A percentile compares a stretch with the other conserved stretches of the same genome.
These are phyloP conservation scores for Piper longum DNA, from an alignment of 164 flowering plant species.

Conservation along the genomic window DNA sequence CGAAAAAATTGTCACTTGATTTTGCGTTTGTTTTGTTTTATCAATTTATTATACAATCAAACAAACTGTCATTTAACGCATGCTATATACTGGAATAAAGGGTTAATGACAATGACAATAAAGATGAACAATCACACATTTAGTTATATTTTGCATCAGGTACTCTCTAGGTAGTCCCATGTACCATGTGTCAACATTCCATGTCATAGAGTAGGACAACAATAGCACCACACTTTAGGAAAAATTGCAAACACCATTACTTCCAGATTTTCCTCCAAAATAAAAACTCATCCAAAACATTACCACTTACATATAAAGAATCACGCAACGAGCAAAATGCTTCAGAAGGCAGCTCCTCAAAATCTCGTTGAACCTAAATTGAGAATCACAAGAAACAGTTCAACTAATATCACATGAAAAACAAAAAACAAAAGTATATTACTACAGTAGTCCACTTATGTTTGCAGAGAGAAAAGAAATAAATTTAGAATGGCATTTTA, in stretches of 20 bases:
- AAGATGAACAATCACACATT: too few species aligned
- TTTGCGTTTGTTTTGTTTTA: too few species aligned
- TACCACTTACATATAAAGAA: conserved; percentile 63
- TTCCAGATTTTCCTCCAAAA: not conserved
- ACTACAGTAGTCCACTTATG: too few species aligned
- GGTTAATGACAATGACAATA: too few species aligned
- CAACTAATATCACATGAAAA: not conserved
- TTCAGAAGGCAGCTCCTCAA: conserved; percentile 93
- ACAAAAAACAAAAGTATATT: not conserved
- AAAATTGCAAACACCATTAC: not conserved
- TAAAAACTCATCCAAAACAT: not conserved
- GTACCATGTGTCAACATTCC: too few species aligned
- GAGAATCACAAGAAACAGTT: conserved; percentile 4
- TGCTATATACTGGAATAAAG: too few species aligned
- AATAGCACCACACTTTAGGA: not conserved
- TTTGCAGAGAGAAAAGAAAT: not conserved
- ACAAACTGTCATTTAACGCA: too few species aligned
- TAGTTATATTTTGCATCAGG: too few species aligned
- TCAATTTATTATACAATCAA: too few species aligned
- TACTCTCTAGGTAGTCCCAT: too few species aligned
- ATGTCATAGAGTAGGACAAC: too few species aligned
- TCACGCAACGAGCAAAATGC: conserved; percentile 88
- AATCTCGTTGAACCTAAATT: conserved; percentile 82
- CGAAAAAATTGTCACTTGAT: too few species aligned
- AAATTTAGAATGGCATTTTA: not conserved